Evolutionary conservation across 106 monocot genomes (phyloP), one percentile per base, ranked within the genome.

Genomic region (Triglochin maritima): DNA sequence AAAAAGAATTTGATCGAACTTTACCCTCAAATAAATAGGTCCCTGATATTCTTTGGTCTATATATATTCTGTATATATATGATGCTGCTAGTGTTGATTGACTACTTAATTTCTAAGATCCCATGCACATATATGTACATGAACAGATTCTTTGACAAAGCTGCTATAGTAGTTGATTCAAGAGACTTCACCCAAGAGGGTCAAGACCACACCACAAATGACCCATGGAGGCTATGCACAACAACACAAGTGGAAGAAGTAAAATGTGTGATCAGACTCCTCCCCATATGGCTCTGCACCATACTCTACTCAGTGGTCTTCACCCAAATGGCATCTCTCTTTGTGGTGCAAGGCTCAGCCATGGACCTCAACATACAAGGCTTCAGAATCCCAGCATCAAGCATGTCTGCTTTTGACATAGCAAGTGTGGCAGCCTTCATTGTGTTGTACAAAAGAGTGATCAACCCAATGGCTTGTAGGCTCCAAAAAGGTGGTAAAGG

Each of bases 291-390:
- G 90, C 81, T 95, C 17, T 95, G 90, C 87, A 95, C 95, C 76
- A 81, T 90, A 73, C 61, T 87, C 71, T 95, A 95, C 83, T 95
- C 95, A 11, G 90, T 95, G 3, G 85, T 90, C 14, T 95, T 90
- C 80, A 95, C 95, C 8, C 95, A 95, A 63, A 95, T 95, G 95
- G 90, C 90, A 12, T 95, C 95, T 66, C 95, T 90, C 47, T 95
- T 95, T 66, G 90, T 95, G 50, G 95, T 77, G 12, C 95, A 95
- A 51, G 95, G 95, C 49, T 81, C 85, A 14, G 81, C 85, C 44
- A 95, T 95, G 95, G 59, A 53, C 47, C 77, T 81, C 7, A n/a
- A 17, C 2, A 5, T 85, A 9, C 9, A 47, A 6, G 62, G 56
- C 57, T 87, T 95, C 80, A 71, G 57, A 49, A 77, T 95, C 17